These are phyloP conservation scores for Microdochium paspali DNA, from an alignment of 2,329 filamentous ascomycete species.

Conservation along the genomic window DNA sequence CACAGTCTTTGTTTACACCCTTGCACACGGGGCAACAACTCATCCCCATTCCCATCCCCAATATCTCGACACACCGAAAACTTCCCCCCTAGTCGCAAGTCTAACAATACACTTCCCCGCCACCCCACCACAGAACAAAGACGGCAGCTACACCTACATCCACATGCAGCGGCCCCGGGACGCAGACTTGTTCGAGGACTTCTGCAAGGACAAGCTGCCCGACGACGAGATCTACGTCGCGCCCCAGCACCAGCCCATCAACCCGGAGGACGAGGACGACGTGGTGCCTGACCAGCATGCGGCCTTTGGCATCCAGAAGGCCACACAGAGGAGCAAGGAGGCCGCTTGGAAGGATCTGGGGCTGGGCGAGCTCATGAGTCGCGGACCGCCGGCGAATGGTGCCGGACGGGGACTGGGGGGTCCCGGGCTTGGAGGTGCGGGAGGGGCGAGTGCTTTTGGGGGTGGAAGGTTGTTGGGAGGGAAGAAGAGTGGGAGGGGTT, in stretches of 20 bases:
- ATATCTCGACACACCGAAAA: neutral
- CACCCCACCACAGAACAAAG: slow-evolving; percentile 48
- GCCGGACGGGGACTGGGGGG: slow-evolving; percentile 2
- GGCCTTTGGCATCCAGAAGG: slow-evolving; percentile 76
- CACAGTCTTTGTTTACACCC: too few species aligned
- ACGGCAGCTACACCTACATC: slow-evolving; percentile 65
- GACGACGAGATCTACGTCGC: slow-evolving; percentile 77
- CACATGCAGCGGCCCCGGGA: slow-evolving; percentile 65
- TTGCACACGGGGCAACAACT: too few species aligned
- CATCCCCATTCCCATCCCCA: too few species aligned
- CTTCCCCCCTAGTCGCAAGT: neutral
- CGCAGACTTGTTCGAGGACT: slow-evolving; percentile 72
- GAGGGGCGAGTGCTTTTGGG: slow-evolving; percentile 3
- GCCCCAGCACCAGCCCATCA: slow-evolving; percentile 68
- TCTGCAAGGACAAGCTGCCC: slow-evolving; percentile 61
- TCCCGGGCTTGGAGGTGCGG: slow-evolving; percentile 9
- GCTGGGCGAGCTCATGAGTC: slow-evolving; percentile 59
- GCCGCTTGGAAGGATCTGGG: slow-evolving; percentile 73
- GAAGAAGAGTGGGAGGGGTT: neutral
- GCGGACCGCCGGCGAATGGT: slow-evolving; percentile 34
- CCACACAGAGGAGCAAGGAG: slow-evolving; percentile 63
- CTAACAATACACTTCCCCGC: neutral
- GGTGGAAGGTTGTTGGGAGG: neutral
- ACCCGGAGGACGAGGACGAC: slow-evolving; percentile 83
- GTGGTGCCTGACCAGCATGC: slow-evolving; percentile 83